Base-by-base conservation (phyloP, 75 land plant species). In the Sequoia sempervirens region DNA sequence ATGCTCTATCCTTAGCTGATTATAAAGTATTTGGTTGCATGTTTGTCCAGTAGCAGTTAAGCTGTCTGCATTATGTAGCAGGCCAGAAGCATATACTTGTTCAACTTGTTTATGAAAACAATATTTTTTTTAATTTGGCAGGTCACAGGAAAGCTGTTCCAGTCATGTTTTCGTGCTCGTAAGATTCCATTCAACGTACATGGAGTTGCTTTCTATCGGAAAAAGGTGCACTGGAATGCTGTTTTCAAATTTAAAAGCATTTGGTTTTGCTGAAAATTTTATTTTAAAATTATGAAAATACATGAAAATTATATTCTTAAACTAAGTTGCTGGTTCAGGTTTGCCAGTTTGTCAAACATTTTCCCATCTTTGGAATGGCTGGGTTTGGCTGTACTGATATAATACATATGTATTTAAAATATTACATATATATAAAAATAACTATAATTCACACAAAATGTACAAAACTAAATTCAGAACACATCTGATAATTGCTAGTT, bases 171-270 rank as follows among this genome's bases (percentile, higher is more conserved):
- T 52, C 95, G 99, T 78, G 75, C 86, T 18, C 91, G 99, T 58
- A 96, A 91, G 81, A 97, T 97, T 83, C 99, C 99, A 30, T 97
- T 97, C 78, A 97, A 97, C 87, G 84, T 90, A 66, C 99, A 97
- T 84, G 98, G 99, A 47, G 96, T 96, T 80, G 99, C 99, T 41
- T 96, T 97, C 84, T 97, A 97, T 54, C 86, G 99, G 45, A 97
- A 97, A 88, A 97, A 97, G 94, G 99, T 97, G 81, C 37, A 54
- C 47, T 1, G 20, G 12, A 41, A n/a, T 78, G 11, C 47, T 78
- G 28, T 43, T 45, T 17, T 75, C 46, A 41, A 73, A 75, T 75
- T 38, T 56, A 10, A 75, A 75, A 75, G 45, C 78, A 37, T 43
- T 43, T 43, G 45, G 6, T 43, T 43, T 43, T 43, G 45, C 45